Evolutionary conservation across 1,284 basidiomycete genomes (phyloP).

Genomic region (Trichosporon sp.): DNA sequence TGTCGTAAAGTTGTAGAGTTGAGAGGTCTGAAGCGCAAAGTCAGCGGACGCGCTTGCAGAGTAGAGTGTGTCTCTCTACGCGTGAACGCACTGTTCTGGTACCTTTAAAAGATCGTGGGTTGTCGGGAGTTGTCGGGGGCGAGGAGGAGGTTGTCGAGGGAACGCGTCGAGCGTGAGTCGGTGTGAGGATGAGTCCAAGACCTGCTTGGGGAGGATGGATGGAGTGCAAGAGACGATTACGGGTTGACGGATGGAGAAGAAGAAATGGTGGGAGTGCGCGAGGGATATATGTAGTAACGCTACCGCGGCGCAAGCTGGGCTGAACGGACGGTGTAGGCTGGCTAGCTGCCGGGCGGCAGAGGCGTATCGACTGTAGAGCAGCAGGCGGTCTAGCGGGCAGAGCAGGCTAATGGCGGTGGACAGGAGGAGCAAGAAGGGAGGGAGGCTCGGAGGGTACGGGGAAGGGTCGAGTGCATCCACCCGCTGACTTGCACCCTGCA

Average conservation of each 20-base stretch:
- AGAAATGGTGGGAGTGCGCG: neutral
- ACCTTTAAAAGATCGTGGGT: neutral
- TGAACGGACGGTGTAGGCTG: neutral
- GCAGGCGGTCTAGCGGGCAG: no score
- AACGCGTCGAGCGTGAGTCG: neutral
- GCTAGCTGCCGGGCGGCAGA: no score
- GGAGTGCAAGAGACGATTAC: neutral
- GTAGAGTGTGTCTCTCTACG: neutral
- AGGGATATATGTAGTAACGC: neutral
- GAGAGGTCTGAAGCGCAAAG: neutral
- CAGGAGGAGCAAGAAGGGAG: no score
- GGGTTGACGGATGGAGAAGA: slow-evolving; percentile 1
- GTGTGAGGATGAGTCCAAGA: neutral
- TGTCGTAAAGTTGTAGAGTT: neutral
- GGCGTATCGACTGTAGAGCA: no score
- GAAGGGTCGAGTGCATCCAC: no score
- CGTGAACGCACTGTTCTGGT: neutral
- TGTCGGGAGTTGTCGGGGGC: neutral
- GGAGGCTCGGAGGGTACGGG: no score
- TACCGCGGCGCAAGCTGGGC: neutral
- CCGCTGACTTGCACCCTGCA: no score
- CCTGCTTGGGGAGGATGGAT: neutral
- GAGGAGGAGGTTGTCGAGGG: no score
- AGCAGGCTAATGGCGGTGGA: no score
- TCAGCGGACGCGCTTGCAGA: neutral